Percentiles rank a stretch among this genome's conserved stretches.
Evolutionary conservation across 352 stramenopile genomes (phyloP).

Genomic region (Globisporangium yorkense): DNA sequence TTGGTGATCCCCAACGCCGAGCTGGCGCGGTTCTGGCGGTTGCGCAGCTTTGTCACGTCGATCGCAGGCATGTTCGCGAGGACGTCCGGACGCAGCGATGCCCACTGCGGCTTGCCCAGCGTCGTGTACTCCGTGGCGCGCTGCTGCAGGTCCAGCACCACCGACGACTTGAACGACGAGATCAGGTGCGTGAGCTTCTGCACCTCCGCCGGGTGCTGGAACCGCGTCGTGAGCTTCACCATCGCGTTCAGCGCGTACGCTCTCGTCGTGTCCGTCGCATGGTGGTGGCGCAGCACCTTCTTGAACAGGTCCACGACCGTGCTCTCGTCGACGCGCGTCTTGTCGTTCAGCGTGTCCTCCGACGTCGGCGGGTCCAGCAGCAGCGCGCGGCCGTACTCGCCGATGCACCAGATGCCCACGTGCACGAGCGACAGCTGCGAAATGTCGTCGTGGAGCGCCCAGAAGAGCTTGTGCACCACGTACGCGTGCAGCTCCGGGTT

Average conservation of each 20-base stretch:
- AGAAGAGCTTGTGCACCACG: slow-evolving; percentile 97
- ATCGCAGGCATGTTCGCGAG: slow-evolving; percentile 94
- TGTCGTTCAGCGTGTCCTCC: slow-evolving; percentile 61
- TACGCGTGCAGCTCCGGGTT: slow-evolving; percentile 89
- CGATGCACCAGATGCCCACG: slow-evolving; percentile 97
- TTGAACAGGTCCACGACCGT: slow-evolving; percentile 66
- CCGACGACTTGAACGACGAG: slow-evolving; percentile 86
- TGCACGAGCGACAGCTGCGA: slow-evolving; percentile 95
- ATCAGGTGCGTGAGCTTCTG: slow-evolving; percentile 85
- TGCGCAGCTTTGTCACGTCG: slow-evolving; percentile 80
- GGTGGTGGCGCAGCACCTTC: slow-evolving; percentile 81
- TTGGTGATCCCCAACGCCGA: slow-evolving; percentile 21
- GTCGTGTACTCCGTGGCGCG: slow-evolving; percentile 94
- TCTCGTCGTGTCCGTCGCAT: slow-evolving; percentile 73
- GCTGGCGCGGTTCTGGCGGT: slow-evolving; percentile 44
- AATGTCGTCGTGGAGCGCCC: slow-evolving; percentile 93
- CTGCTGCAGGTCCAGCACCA: slow-evolving; percentile 96
- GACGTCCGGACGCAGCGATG: slow-evolving; percentile 76
- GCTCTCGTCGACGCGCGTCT: slow-evolving; percentile 59
- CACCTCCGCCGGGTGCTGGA: slow-evolving; percentile 63
- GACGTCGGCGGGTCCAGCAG: slow-evolving; percentile 54
- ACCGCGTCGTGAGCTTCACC: slow-evolving; percentile 94
- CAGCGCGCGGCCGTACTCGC: slow-evolving; percentile 95
- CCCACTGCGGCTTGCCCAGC: slow-evolving; percentile 78
- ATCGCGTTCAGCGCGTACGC: slow-evolving; percentile 87